Base-by-base conservation (phyloP, 306 rosid species). In the Ceratonia siliqua region DNA sequence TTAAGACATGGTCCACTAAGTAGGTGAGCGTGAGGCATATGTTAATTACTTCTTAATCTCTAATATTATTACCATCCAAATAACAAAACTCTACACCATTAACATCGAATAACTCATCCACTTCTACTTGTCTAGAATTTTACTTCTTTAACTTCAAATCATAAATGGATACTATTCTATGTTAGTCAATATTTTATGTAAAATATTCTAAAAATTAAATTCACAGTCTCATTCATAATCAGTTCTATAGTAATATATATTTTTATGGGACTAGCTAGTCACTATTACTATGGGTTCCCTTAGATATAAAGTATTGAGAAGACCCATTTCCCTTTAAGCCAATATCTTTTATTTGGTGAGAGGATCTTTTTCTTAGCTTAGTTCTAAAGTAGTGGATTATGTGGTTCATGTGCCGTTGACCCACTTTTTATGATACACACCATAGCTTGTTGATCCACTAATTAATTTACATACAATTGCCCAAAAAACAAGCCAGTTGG, bases 351-450 rank as follows among this genome's bases (percentile, higher is more conserved):
- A 22, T 66, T 58, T 49, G 79, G 79, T 82, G 72, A 56, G 67
- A 48, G 49, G 76, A 25, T 59, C 22, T 73, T 20, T 52, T 73
- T 78, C 20, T 36, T 62, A 68, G 55, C 39, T 69, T 62, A 70
- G 22, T 72, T 81, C 24, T 72, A 67, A 30, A 77, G 71, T 28
- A 50, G 76, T 72, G 30, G n/a, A n/a, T 73, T 35, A 68, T 68
- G 58, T 68, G n/a, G 59, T 76, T 79, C 74, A 76, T 76, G 76
- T 54, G 49, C 41, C 73, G 76, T 76, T 82, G 86, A 79, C 82
- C 78, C 62, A 68, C 78, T 70, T 58, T 42, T 65, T 73, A 30
- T 42, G 35, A 43, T 43, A 5, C 5, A 59, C 43, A 56, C 24
- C 46, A 24, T 12, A 55, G 57, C 21, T 55, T 24, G 17, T 28